Base-by-base conservation (phyloP, 1,139 yeast genomes). In the Suhomyces kunorum region DNA sequence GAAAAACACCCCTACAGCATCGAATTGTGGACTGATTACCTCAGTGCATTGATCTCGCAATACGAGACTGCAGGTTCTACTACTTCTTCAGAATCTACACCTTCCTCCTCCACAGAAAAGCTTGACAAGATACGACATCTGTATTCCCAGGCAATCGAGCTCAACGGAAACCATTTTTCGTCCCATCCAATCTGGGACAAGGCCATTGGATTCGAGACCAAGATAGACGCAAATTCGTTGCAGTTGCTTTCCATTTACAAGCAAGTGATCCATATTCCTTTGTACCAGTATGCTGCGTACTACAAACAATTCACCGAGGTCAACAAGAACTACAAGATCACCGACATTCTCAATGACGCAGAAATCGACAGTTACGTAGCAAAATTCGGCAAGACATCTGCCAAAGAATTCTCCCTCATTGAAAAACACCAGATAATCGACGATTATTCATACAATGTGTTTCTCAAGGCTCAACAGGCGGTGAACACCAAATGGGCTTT, bases 251-350 rank as follows among this genome's bases (percentile, higher is more conserved):
- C 51, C 6, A 52, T 79, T 2, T 71, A 80, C 45, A 50, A 70
- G 28, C 62, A 64, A 37, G 62, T 81, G 8, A 63, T 79, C 6
- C 56, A 54, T 13, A 63, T 82, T 2, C 92, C 94, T 0, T 60
- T 83, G 24, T 84, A 85, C 58, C 87, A 83, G 50, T 84, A 85
- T 55, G 79, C 90, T 0, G 77, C 71, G 48, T 84, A 81, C 55
- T 80, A 74, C 50, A 74, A 74, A 36, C 68, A 70, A 24, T 81
- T 78, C 46, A 56, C 64, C 23, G 74, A 72, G 18, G 56, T 78
- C 9, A 63, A 62, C 32, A 64, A 69, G 36, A 56, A 61, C 16
- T 72, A 66, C 39, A 50, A 59, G 1, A 44, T 68, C 0, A 48
- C 56, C 0, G 71, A 68, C 9, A 44, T 77, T 3, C 42, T 76